Percentiles rank a stretch among this genome's conserved stretches.
Conservation (phyloP, 768 basidiomycete species). For the Lactifluus subvellereus region DNA sequence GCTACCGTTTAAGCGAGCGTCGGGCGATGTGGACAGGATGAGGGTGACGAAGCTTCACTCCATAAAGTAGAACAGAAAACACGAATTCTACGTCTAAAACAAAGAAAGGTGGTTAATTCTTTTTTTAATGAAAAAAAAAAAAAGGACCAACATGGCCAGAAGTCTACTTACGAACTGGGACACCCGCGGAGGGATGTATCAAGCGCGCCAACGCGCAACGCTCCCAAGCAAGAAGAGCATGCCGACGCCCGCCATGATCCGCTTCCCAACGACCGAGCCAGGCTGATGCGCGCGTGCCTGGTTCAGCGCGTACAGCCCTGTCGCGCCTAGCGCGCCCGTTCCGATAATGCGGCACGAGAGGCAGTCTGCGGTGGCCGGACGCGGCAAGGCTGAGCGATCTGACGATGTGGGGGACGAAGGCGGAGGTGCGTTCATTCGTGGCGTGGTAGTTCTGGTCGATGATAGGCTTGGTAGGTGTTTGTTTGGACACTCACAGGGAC, state of each 20-base stretch:
- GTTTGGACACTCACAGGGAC: too few species aligned
- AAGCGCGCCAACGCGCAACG: constrained; percentile 20
- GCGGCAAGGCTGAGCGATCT: neutral
- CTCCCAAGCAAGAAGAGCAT: constrained; percentile 30
- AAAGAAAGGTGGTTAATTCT: neutral
- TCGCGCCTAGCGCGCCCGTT: constrained; percentile 52
- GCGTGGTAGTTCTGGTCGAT: neutral
- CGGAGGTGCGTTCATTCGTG: neutral
- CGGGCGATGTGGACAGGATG: neutral
- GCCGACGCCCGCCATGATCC: constrained; percentile 56
- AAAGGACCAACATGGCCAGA: neutral
- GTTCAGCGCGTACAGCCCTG: constrained; percentile 63
- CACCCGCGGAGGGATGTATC: neutral
- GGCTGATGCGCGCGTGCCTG: constrained; percentile 58
- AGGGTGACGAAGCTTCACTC: too few species aligned
- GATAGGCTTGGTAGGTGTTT: neutral
- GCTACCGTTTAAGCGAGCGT: too few species aligned
- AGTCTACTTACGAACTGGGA: neutral
- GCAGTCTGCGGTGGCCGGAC: constrained; percentile 39
- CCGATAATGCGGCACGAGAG: constrained; percentile 67
- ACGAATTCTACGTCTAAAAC: neutral
- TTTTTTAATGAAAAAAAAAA: neutral
- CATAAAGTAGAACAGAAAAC: neutral
- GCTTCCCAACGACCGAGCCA: constrained; percentile 55
- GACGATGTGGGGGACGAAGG: neutral